Evolutionary conservation across 352 stramenopile genomes (phyloP).

Genomic region (Phytophthora kernoviae): DNA sequence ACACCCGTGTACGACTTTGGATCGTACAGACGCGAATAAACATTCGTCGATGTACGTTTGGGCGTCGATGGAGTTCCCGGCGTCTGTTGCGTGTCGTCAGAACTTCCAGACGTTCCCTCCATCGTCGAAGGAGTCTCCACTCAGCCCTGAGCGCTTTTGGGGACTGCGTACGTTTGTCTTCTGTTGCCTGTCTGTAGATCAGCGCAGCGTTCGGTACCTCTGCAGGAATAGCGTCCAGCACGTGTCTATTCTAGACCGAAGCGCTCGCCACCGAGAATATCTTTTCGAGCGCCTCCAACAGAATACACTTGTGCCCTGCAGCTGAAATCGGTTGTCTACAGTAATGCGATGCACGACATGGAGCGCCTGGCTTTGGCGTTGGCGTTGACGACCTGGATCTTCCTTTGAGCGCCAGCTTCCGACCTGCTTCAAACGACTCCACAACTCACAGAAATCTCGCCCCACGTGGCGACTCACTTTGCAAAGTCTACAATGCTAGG

Average conservation of each 20-base stretch:
- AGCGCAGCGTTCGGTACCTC: neutral
- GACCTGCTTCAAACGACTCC: constrained; percentile 12
- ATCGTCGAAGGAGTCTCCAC: constrained; percentile 12
- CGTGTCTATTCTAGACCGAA: constrained; percentile 21
- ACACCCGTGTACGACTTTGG: constrained; percentile 70
- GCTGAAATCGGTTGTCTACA: neutral
- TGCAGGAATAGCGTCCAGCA: constrained; percentile 14
- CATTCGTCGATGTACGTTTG: constrained; percentile 25
- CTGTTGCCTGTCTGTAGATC: neutral
- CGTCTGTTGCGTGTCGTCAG: constrained; percentile 10
- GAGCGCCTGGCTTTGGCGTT: constrained; percentile 18
- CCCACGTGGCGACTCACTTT: neutral
- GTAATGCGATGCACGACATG: constrained; percentile 28
- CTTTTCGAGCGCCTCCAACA: neutral
- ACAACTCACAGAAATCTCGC: constrained; percentile 1
- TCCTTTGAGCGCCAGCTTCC: constrained; percentile 11
- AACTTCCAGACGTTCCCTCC: constrained; percentile 7
- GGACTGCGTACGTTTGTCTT: neutral
- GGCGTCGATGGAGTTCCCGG: constrained; percentile 1
- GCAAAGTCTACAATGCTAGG: neutral
- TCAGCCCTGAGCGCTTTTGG: constrained; percentile 5
- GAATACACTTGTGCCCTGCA: neutral
- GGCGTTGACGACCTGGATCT: constrained; percentile 20
- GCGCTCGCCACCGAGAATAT: constrained; percentile 18
- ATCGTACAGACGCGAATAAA: constrained; percentile 65